phyloP scores from a whole-genome alignment of 2,329 filamentous ascomycete genomes.

The Pseudogymnoascus sp. region DNA sequence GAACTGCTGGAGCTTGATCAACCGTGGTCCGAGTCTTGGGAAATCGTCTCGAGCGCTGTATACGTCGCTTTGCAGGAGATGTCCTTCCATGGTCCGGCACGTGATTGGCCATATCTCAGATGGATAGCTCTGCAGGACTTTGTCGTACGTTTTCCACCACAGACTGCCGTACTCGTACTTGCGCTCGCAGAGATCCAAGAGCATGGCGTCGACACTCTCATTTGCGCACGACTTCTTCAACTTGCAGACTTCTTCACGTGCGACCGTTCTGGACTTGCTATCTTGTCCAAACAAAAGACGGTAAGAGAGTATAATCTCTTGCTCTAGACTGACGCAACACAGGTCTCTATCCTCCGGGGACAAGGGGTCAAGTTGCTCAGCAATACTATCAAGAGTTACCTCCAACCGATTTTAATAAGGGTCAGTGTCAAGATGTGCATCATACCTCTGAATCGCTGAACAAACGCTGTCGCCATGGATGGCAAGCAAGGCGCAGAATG shows the following conservation, averaged over 20 bases:
- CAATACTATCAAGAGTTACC: neutral
- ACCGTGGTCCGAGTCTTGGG: neutral
- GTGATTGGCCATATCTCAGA: neutral
- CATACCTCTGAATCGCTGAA: neutral
- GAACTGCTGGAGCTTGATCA: conserved; percentile 12
- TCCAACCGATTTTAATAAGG: neutral
- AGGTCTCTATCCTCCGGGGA: neutral
- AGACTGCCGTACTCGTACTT: neutral
- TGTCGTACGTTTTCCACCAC: neutral
- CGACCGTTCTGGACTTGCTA: conserved; percentile 8
- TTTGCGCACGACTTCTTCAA: neutral
- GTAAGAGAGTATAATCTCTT: conserved; percentile 18
- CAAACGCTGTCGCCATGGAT: neutral
- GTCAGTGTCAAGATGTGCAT: neutral
- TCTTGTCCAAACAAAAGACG: conserved; percentile 19
- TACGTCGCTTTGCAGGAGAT: neutral
- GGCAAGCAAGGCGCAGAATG: neutral
- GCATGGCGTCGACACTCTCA: neutral
- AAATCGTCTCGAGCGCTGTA: neutral
- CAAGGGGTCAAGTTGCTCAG: neutral
- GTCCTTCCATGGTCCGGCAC: neutral
- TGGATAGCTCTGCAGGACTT: neutral
- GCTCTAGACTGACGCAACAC: neutral
- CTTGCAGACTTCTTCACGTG: neutral
- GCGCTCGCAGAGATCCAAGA: neutral